Conservation (phyloP, 2,329 filamentous ascomycete species). For the Talaromyces verruculosus region DNA sequence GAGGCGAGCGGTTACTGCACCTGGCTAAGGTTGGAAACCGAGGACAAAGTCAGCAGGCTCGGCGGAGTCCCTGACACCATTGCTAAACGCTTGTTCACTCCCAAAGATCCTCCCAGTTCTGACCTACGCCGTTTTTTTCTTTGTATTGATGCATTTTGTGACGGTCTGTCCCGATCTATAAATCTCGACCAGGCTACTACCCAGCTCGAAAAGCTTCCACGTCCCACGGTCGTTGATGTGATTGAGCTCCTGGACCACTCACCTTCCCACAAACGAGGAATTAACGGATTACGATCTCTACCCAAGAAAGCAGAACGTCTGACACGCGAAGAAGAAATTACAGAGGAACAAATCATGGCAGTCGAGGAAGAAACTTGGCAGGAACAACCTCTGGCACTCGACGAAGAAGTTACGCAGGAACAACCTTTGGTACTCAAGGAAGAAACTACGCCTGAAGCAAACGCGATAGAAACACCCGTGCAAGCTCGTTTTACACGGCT, state of each 20-base stretch:
- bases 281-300: neutral
- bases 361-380: neutral
- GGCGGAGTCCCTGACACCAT: slow-evolving; percentile 22
- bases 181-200: neutral
- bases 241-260: neutral
- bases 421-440: neutral
- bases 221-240: neutral
- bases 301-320: neutral
- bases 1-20: slow-evolving; percentile 24
- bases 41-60: slow-evolving; percentile 25
- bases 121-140: slow-evolving; percentile 24
- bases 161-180: neutral
- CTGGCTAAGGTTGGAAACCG: slow-evolving; percentile 29
- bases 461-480: neutral
- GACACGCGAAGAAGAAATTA: neutral
- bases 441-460: neutral
- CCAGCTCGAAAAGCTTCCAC: neutral
- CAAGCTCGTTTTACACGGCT: neutral
- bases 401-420: neutral
- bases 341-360: neutral
- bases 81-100: slow-evolving; percentile 25
- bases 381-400: neutral
- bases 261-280: neutral
- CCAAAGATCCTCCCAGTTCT: slow-evolving; percentile 28
- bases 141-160: slow-evolving; percentile 23